Evolutionary conservation across 2,329 filamentous ascomycete genomes (phyloP).

Genomic region (Plectosphaerella cucumerina): DNA sequence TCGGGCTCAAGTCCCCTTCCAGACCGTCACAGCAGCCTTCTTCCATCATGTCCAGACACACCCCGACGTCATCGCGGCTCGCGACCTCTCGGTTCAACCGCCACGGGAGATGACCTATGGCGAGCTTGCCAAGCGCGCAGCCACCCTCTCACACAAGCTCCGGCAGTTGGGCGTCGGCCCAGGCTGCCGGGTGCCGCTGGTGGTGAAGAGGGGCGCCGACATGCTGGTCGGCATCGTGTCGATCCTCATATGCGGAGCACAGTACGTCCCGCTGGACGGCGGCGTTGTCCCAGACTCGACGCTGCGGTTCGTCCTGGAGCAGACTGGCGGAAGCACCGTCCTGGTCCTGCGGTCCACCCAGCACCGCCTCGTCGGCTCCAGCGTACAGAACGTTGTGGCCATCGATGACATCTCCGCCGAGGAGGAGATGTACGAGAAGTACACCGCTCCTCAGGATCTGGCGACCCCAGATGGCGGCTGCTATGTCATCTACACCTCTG

Average conservation of each 20-base stretch:
- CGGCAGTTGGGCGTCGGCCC: slow-evolving; percentile 23
- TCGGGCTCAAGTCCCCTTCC: background rate
- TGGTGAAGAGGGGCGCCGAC: slow-evolving; percentile 35
- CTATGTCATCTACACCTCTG: slow-evolving; percentile 51
- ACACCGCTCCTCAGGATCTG: slow-evolving; percentile 9
- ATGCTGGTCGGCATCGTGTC: slow-evolving; percentile 39
- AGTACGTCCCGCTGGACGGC: slow-evolving; percentile 42
- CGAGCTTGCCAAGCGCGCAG: slow-evolving; percentile 24
- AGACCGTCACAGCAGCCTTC: slow-evolving; percentile 32
- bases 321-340: slow-evolving; percentile 34
- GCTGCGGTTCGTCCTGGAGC: slow-evolving; percentile 41
- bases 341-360: slow-evolving; percentile 30
- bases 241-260: slow-evolving; percentile 37
- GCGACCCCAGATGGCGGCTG: slow-evolving; percentile 31
- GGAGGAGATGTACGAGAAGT: background rate
- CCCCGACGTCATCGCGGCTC: slow-evolving; percentile 2
- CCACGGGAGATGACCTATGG: slow-evolving; percentile 23
- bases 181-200: slow-evolving; percentile 33
- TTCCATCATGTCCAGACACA: slow-evolving; percentile 21
- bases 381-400: background rate
- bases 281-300: slow-evolving; percentile 43
- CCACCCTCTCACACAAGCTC: slow-evolving; percentile 24
- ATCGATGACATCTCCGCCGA: slow-evolving; percentile 1
- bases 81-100: background rate
- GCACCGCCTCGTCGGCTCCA: background rate